Evolutionary conservation across 2,329 filamentous ascomycete genomes (phyloP), one percentile per base, ranked within the genome.

Genomic region (Arthrobotrys conoides): DNA sequence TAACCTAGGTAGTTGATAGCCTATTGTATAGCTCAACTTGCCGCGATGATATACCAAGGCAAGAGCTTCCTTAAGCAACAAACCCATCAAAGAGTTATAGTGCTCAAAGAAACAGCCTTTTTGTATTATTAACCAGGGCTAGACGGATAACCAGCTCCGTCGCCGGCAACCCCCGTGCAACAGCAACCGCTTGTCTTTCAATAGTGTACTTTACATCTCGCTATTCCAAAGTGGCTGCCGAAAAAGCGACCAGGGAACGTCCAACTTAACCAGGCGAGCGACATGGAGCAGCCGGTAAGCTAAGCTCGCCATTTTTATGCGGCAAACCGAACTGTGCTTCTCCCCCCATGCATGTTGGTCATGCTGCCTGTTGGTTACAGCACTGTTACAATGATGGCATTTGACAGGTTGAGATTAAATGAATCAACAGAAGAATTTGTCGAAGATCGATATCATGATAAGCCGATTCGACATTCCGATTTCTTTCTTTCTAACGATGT

Each of bases 191-290:
- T 30, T 33, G 38, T 61, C 57, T 44, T 44, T 36, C 20, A 24
- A 22, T 44, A 49, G 44, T 53, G 12, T 30, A 30, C 27, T 44
- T 64, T n/a, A 46, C 27, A 18, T 67, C 68, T 71, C 51, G 67
- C 53, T 36, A 46, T 72, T 61, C 22, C 41, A 66, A 57, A 51
- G 75, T 78, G 68, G 75, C 75, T 78, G 68, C 75, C 75, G 75
- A 78, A 69, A 67, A 72, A 78, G 75, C 75, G 75, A 78, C 75
- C 66, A 78, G 75, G 75, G 63, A 77, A 72, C 46, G n/a, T 18
- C 49, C 67, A 77, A 78, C 75, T 78, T 78, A 78, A 69, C 75
- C 75, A 78, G 68, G 75, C 75, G 75, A 78, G 75, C 61, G 75
- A 78, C 75, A 78, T 68, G 75, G 75, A 65, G 63, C 68, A 44